These are phyloP conservation scores for Sugiyamaella xylanicola DNA, from an alignment of 1,139 yeast genomes.

Conservation along the genomic window DNA sequence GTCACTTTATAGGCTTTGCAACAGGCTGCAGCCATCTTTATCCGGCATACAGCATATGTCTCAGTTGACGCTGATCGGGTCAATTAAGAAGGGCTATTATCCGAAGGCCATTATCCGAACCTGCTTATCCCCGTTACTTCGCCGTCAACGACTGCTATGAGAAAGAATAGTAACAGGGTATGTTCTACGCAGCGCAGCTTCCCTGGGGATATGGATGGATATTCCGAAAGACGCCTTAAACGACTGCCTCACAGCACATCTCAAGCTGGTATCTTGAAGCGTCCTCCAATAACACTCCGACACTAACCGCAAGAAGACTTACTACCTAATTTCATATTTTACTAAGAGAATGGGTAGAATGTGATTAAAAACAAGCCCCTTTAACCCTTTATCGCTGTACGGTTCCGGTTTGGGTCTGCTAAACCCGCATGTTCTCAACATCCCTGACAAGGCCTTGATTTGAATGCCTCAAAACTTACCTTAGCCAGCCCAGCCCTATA, in stretches of 20 bases:
- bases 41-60: not conserved
- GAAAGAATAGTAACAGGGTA: too few relatives aligned
- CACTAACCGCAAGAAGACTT: not conserved
- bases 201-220: too few relatives aligned
- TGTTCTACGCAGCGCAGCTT: too few relatives aligned
- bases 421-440: not conserved
- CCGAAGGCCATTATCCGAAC: not conserved
- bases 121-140: not conserved
- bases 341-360: not conserved
- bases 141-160: too few relatives aligned
- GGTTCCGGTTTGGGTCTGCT: not conserved
- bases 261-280: not conserved
- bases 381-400: not conserved
- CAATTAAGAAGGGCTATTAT: not conserved
- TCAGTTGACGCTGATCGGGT: not conserved
- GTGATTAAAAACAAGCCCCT: not conserved
- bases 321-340: not conserved
- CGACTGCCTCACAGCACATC: not conserved
- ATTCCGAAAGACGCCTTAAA: not conserved
- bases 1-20: not conserved
- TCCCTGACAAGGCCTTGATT: not conserved
- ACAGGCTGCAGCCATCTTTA: not conserved
- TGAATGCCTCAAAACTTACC: not conserved
- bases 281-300: not conserved
- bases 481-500: not conserved